phyloP scores from a whole-genome alignment of 225 moss, liverwort and hornwort genomes.

The Pleurozium schreberi region DNA sequence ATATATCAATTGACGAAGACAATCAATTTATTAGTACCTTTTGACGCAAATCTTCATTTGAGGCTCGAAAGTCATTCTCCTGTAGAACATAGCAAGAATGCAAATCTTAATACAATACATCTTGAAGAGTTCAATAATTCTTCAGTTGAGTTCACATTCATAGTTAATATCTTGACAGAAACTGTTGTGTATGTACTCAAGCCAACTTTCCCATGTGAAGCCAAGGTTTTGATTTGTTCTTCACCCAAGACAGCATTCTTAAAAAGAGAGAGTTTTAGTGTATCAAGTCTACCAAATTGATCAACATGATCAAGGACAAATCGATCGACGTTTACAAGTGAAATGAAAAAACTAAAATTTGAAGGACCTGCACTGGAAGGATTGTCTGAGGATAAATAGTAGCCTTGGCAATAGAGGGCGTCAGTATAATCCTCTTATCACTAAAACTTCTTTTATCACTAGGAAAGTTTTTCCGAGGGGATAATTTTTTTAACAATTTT shows the following conservation, averaged over 20 bases:
- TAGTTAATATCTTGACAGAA: background rate
- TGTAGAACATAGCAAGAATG: background rate
- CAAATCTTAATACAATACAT: background rate
- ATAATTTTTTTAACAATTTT: background rate
- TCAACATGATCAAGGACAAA: background rate
- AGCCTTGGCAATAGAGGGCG: background rate
- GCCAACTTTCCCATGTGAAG: background rate
- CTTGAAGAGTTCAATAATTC: too few relatives aligned
- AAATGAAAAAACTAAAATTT: background rate
- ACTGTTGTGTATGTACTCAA: background rate
- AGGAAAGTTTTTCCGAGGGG: background rate
- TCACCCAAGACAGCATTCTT: background rate
- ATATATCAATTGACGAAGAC: background rate
- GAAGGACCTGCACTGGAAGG: background rate
- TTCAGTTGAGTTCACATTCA: background rate
- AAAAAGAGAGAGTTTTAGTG: background rate
- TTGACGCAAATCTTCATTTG: slow-evolving; percentile 38
- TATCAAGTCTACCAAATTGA: too few relatives aligned
- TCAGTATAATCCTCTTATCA: background rate
- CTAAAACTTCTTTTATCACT: background rate
- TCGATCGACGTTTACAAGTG: background rate
- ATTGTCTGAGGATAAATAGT: background rate
- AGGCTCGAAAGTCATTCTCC: slow-evolving; percentile 24
- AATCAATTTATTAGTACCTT: background rate
- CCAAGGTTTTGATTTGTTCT: background rate